These are phyloP conservation scores for Termitomyces sp. DNA, from an alignment of 768 basidiomycete genomes.

Conservation along the genomic window DNA sequence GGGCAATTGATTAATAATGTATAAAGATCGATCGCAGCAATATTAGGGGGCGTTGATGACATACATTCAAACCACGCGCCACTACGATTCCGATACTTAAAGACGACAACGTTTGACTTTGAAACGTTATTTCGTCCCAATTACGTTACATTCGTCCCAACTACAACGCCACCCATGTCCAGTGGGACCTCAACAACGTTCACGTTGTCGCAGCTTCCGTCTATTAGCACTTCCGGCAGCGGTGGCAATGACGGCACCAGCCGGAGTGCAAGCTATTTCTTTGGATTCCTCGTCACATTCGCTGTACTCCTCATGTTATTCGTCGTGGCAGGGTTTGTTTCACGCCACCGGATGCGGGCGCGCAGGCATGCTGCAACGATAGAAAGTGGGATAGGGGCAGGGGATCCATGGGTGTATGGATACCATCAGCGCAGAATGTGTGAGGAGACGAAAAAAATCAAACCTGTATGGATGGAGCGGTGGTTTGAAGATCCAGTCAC, in stretches of 20 bases:
- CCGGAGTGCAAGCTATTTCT: conserved; percentile 44
- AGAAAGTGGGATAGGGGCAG: conserved; percentile 6
- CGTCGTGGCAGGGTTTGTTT: conserved; percentile 46
- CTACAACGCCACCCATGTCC: neutral
- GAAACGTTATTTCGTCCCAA: neutral
- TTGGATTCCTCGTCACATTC: conserved; percentile 51
- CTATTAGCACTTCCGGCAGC: conserved; percentile 5
- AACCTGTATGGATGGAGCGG: conserved; percentile 18
- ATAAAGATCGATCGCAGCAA: neutral
- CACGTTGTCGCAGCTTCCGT: conserved; percentile 4
- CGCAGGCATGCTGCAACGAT: conserved; percentile 20
- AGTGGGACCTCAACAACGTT: neutral
- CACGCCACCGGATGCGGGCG: conserved; percentile 36
- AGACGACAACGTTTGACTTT: neutral
- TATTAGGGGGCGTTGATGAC: conserved; percentile 2
- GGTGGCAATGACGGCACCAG: neutral
- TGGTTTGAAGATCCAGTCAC: conserved; percentile 9
- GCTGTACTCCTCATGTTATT: conserved; percentile 48
- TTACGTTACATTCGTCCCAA: no score
- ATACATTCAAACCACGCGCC: conserved; percentile 6
- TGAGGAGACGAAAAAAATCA: neutral
- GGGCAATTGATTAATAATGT: neutral
- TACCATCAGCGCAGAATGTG: conserved; percentile 5
- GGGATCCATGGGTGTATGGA: conserved; percentile 20
- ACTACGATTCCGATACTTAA: conserved; percentile 8